These are phyloP conservation scores for Raddia guianensis DNA, from an alignment of 176 grass and related monocot species.

Conservation along the genomic window DNA sequence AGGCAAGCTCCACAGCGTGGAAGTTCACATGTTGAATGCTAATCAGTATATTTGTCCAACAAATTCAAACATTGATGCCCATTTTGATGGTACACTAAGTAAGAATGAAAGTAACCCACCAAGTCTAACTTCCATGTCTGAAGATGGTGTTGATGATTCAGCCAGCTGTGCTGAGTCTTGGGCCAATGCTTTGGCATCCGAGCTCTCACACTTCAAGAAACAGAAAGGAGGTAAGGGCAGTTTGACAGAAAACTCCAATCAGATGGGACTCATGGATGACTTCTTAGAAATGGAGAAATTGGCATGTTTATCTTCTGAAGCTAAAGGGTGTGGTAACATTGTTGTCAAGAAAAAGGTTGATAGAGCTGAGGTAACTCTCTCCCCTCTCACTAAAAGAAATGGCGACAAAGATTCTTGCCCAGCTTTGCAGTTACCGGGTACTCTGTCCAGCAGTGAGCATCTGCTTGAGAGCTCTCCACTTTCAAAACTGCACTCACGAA, in stretches of 20 bases:
- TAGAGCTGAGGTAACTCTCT: conserved; percentile 48
- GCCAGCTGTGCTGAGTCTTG: conserved; percentile 84
- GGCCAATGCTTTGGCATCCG: conserved; percentile 79
- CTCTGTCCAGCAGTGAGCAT: conserved; percentile 47
- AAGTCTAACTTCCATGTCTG: conserved; percentile 96
- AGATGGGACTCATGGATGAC: conserved; percentile 98
- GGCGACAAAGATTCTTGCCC: conserved; percentile 44
- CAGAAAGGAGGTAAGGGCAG: conserved; percentile 62
- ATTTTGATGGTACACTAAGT: conserved; percentile 65
- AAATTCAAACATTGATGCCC: conserved; percentile 67
- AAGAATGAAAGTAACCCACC: conserved; percentile 88
- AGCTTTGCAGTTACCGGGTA: conserved; percentile 41
- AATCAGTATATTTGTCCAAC: conserved; percentile 65
- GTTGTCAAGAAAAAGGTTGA: conserved; percentile 64
- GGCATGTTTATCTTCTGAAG: conserved; percentile 67
- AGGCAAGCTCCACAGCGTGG: conserved; percentile 76
- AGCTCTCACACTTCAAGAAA: conserved; percentile 87
- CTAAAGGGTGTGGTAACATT: conserved; percentile 47
- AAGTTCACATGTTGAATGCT: conserved; percentile 68
- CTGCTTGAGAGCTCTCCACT: conserved; percentile 46
- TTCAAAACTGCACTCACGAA: conserved; percentile 71
- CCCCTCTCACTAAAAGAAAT: conserved; percentile 41
- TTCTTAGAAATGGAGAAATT: conserved; percentile 99
- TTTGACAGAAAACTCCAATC: conserved; percentile 60
- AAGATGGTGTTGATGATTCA: conserved; percentile 95